Evolutionary conservation across 768 basidiomycete genomes (phyloP), one percentile per base, ranked within the genome.

Genomic region (Cubamyces lactineus): DNA sequence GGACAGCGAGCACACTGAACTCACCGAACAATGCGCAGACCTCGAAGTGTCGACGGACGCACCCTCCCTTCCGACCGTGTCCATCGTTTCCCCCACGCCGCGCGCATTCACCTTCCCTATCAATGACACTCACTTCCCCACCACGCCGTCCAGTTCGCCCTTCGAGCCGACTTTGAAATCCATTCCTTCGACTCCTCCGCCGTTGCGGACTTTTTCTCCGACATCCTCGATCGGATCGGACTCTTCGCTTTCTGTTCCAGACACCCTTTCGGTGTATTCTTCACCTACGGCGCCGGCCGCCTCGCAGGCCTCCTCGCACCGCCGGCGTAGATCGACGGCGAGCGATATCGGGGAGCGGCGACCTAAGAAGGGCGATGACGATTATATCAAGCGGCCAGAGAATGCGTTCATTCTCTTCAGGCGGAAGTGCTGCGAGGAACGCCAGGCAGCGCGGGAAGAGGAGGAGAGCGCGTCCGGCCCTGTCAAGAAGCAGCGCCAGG

Each of bases 331-430:
- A 65, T 76, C 74, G 64, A 72, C 73, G 42, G 73, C 65, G 34
- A 71, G 69, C 66, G 75, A 76, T 48, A 67, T 71, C 73, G 72
- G 42, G 59, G 74, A 75, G 66, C 73, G 74, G 16, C 68, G 74
- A 42, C 76, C 86, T 9, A 80, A 78, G 73, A 80, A 87, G 78
- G 89, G 90, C 67, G 89, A 91, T 74, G 88, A 88, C 51, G 88
- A 89, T 73, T 92, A 92, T 70, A 85, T 92, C 78, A 91, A 91
- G 74, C 85, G 90, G 45, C 90, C 89, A 1, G 88, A 90, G 76
- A 91, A 92, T 69, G 90, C 90, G 8, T 92, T 92, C 79, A 92
- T 92, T 72, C 82, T 92, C 57, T 92, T 92, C 82, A 84, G 90
- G 57, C 83, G 89, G 67, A 85, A 88, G 69, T 89, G 87, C 75